Percentiles rank a stretch among this genome's conserved stretches.
phyloP scores from a whole-genome alignment of 2,329 filamentous ascomycete species.

The Pseudogymnoascus verrucosus region DNA sequence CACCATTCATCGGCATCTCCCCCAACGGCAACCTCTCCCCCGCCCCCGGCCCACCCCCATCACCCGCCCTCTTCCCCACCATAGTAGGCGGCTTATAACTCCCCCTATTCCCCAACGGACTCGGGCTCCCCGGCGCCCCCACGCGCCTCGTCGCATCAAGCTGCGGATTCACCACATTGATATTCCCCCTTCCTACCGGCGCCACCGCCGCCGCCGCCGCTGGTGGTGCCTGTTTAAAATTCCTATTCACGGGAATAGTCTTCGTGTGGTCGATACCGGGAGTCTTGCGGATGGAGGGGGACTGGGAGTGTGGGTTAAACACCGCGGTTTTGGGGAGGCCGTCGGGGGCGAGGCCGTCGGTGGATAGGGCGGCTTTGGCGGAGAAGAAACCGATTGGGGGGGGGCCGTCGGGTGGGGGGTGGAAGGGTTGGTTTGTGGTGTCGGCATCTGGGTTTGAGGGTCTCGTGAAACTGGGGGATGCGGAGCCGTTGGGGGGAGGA shows the following conservation, averaged over 20 bases:
- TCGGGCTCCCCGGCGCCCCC: conserved; percentile 47
- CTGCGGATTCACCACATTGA: conserved; percentile 43
- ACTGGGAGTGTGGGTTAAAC: conserved; percentile 69
- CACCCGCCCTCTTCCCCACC: conserved; percentile 29
- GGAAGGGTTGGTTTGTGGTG: conserved; percentile 13
- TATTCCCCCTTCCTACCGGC: conserved; percentile 26
- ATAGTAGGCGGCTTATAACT: conserved; percentile 53
- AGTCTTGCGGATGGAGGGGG: conserved; percentile 81
- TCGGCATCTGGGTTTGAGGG: not conserved
- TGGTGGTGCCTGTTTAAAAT: conserved; percentile 42
- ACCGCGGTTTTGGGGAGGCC: conserved; percentile 32
- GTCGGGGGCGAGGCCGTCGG: conserved; percentile 31
- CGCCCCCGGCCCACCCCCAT: conserved; percentile 4
- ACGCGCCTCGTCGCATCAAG: conserved; percentile 49
- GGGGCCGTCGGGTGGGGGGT: conserved; percentile 21
- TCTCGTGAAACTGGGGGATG: conserved; percentile 19
- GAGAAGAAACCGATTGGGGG: conserved; percentile 53
- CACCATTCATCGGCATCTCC: conserved; percentile 24
- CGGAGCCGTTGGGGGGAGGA: conserved; percentile 20
- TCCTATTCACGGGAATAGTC: not conserved
- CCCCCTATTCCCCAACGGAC: conserved; percentile 50
- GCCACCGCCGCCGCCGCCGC: conserved; percentile 11
- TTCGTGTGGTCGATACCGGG: conserved; percentile 75
- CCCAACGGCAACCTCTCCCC: conserved; percentile 16
- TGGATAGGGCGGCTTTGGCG: conserved; percentile 52